Base-by-base conservation (phyloP, 202 grass and related monocot species). In the Carex arenaria region DNA sequence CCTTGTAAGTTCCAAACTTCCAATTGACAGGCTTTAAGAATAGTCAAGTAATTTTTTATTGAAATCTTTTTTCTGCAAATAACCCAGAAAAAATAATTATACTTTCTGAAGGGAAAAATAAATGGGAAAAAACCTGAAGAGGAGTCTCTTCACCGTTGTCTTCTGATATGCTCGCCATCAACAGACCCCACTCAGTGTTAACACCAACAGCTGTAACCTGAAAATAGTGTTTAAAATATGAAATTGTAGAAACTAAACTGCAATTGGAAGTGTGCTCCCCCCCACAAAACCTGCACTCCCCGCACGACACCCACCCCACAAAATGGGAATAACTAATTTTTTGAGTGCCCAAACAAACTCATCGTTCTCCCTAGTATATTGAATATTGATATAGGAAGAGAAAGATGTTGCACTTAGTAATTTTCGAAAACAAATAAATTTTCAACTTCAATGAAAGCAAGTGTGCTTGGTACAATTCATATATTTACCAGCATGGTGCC, bases 101-200 rank as follows among this genome's bases (percentile, higher is more conserved):
- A 62, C 9, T 57, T n/a, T 11, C 30, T 4, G 7, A n/a, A 18
- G 7, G n/a, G 8, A 32, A 43, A 45, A 17, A 53, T 31, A 23
- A 3, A 54, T 20, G 74, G 12, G 62, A 83, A 7, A 78, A 82
- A 87, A 98, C 95, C 91, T 98, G 95, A 64, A 95, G 86, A 59
- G 95, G 95, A 80, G 95, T 98, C 85, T 98, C 96, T 95, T 95
- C 96, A 89, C 91, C 93, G 80, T 83, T 93, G 85, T 98, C 96
- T 89, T 98, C 96, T 56, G 96, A 98, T 90, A 98, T 98, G 86
- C 96, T 93, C 31, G 96, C 96, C 93, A 98, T 98, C 36, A 98
- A 82, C 13, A 98, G 36, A 57, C 96, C 96, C 96, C 96, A 98
- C 86, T 98, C 96, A 83, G 96, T 99, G 36, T 99, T 95, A 59